Conservation (phyloP, 306 rosid genomes). For the Purshia tridentata region DNA sequence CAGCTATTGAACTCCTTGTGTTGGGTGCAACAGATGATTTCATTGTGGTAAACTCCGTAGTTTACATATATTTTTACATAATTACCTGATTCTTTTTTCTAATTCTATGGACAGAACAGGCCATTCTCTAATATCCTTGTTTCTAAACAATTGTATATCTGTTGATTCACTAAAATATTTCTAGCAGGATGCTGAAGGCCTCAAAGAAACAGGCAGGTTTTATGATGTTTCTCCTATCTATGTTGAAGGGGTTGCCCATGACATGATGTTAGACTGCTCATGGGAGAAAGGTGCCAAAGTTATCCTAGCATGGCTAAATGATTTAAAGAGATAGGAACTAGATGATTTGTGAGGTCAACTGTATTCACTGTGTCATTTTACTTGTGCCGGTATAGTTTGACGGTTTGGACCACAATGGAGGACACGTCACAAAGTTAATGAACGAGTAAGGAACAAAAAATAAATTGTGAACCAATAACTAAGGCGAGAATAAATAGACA, state of each 20-base stretch:
- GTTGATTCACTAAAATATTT: background rate
- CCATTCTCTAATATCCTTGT: background rate
- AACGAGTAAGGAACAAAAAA: too few species aligned
- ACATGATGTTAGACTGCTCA: slow-evolving; percentile 79
- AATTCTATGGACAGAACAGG: background rate
- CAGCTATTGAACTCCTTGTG: slow-evolving; percentile 59
- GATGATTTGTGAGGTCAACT: too few species aligned
- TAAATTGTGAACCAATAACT: too few species aligned
- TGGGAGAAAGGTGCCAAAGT: slow-evolving; percentile 77
- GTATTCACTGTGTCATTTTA: background rate
- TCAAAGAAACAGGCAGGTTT: slow-evolving; percentile 68
- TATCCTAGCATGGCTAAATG: slow-evolving; percentile 62
- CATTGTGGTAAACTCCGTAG: slow-evolving; percentile 60
- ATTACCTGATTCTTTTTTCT: background rate
- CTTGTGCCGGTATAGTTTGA: background rate
- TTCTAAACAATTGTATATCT: background rate
- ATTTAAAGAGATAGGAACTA: slow-evolving; percentile 25
- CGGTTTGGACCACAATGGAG: too few species aligned
- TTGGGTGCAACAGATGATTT: slow-evolving; percentile 81
- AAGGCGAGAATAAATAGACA: too few species aligned
- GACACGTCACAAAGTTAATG: too few species aligned
- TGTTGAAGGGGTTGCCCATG: slow-evolving; percentile 71
- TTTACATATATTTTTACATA: background rate
- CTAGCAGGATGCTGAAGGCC: slow-evolving; percentile 66
- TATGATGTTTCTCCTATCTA: slow-evolving; percentile 55